These are phyloP conservation scores for Talaromyces albobiverticillius DNA, from an alignment of 2,329 filamentous ascomycete species.

Conservation along the genomic window DNA sequence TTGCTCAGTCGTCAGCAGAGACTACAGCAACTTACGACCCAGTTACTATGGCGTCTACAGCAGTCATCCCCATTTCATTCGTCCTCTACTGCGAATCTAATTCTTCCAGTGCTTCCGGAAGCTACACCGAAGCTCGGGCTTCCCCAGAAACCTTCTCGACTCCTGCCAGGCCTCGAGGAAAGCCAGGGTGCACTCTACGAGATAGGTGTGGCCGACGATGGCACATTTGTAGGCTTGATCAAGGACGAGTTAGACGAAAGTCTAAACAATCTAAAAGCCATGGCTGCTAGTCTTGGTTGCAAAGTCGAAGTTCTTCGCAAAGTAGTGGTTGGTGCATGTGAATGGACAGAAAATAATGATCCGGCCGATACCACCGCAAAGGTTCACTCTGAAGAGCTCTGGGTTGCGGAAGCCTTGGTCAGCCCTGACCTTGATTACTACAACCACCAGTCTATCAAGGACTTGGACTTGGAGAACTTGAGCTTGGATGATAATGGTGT, in stretches of 20 bases:
- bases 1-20: slow-evolving; percentile 75
- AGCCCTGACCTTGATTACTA: slow-evolving; percentile 62
- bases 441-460: slow-evolving; percentile 19
- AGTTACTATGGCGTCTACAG: slow-evolving; percentile 89
- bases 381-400: slow-evolving; percentile 57
- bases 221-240: slow-evolving; percentile 81
- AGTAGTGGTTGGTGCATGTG: slow-evolving; percentile 80
- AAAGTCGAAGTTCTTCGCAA: slow-evolving; percentile 75
- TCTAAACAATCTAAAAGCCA: slow-evolving; percentile 75
- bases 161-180: slow-evolving; percentile 78
- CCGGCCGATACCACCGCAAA: slow-evolving; percentile 29
- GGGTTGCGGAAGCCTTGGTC: slow-evolving; percentile 89
- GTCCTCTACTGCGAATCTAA: slow-evolving; percentile 69
- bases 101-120: slow-evolving; percentile 73
- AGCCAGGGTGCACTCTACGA: slow-evolving; percentile 93
- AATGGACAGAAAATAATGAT: slow-evolving; percentile 46
- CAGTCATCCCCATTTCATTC: slow-evolving; percentile 92
- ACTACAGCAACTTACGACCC: slow-evolving; percentile 87
- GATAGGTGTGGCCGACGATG: slow-evolving; percentile 93
- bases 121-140: slow-evolving; percentile 56
- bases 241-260: slow-evolving; percentile 92
- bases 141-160: slow-evolving; percentile 51
- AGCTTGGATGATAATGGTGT: slow-evolving; percentile 5
- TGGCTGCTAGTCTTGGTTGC: slow-evolving; percentile 91
- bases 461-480: not conserved